Evolutionary conservation across 2,329 filamentous ascomycete genomes (phyloP), one percentile per base, ranked within the genome.

Genomic region (Trichophyton rubrum): DNA sequence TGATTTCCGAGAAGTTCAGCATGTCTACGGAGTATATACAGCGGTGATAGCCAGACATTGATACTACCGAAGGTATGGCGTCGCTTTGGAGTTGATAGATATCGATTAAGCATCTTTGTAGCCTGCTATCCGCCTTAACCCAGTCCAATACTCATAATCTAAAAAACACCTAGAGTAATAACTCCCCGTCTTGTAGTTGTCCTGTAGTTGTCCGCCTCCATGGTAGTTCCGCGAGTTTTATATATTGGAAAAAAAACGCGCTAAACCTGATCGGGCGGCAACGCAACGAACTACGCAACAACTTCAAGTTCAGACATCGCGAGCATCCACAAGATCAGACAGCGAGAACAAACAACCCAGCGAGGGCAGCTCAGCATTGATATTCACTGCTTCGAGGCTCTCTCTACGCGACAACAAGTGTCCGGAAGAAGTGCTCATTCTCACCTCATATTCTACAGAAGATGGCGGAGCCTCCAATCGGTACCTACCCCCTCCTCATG

Each of bases 381-480:
- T 35, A 55, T 20, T 35, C 30, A 24, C n/a, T 17, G 27, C 9
- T 17, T 15, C 17, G 2, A n/a, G 7, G 24, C 24, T 55, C 51
- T 33, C 13, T 27, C 3, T 9, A n/a, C 15, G 9, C 8, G 27
- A 55, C 5, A 55, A 35, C n/a, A 9, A 9, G 13, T 30, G 3
- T 17, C 24, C n/a, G 4, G 27, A 24, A 55, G n/a, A 15, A n/a
- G 17, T n/a, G 11, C 15, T 4, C n/a, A 35, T 9, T 2, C 40
- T 17, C 40, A 38, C 51, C 13, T 27, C 27, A 6, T 27, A 35
- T 9, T 15, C 30, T 27, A 7, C 47, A 40, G 27, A 63, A 55
- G 57, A 78, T 78, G 76, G 74, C 77, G 67, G 75, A 79, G 62
- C 73, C 75, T 70, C 77, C 77, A 68, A 79, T 79, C 72, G 77